Conservation (phyloP, 345 rosid species). For the Dipteronia sinensis region DNA sequence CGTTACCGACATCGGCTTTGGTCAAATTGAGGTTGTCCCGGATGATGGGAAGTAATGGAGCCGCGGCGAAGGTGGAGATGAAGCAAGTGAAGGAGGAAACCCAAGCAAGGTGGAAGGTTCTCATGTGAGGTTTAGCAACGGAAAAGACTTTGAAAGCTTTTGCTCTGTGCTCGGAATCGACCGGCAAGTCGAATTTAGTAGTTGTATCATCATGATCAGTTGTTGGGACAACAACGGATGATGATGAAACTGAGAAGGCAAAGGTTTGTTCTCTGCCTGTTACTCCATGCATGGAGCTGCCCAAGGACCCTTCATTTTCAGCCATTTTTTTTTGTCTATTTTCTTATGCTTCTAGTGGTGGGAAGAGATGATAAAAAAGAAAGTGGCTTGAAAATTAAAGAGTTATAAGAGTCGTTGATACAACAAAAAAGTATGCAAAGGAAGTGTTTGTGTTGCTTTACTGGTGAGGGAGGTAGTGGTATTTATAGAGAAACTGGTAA, state of each 20-base stretch:
- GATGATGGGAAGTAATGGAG: slow-evolving; percentile 86
- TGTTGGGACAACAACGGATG: slow-evolving; percentile 59
- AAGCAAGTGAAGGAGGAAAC: slow-evolving; percentile 86
- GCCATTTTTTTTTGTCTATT: slow-evolving; percentile 35
- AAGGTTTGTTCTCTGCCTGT: slow-evolving; percentile 67
- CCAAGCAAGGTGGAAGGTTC: slow-evolving; percentile 90
- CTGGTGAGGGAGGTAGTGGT: neutral
- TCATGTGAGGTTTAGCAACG: slow-evolving; percentile 82
- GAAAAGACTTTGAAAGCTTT: slow-evolving; percentile 70
- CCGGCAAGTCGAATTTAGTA: slow-evolving; percentile 64
- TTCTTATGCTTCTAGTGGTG: neutral
- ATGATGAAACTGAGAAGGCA: slow-evolving; percentile 66
- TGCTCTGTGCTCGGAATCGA: slow-evolving; percentile 89
- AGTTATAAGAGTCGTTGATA: too few relatives aligned
- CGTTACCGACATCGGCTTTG: slow-evolving; percentile 69
- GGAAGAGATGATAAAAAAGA: neutral
- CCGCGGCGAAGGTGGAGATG: slow-evolving; percentile 88
- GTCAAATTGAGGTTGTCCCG: slow-evolving; percentile 79
- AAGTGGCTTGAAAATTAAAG: neutral
- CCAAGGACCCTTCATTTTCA: slow-evolving; percentile 52
- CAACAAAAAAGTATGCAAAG: neutral
- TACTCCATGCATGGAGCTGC: slow-evolving; percentile 82
- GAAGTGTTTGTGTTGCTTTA: slow-evolving; percentile 8
- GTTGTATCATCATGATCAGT: slow-evolving; percentile 45
- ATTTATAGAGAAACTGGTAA: slow-evolving; percentile 15